Conservation (phyloP, 257 asterid genomes). For the Leonotis leonurus region DNA sequence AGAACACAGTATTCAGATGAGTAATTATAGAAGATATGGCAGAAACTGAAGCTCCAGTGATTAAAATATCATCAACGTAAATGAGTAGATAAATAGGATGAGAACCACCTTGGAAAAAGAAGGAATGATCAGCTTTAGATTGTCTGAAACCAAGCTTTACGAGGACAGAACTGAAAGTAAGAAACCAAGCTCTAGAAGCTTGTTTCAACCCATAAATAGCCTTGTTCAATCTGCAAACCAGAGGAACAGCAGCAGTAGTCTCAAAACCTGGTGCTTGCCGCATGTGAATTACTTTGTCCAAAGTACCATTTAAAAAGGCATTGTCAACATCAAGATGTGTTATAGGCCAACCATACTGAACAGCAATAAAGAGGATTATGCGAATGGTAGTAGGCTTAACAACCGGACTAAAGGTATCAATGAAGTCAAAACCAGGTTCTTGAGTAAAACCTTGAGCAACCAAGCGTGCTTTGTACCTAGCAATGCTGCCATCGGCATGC, state of each 20-base stretch:
- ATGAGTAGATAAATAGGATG: neutral
- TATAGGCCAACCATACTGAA: accelerated
- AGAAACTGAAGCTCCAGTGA: neutral
- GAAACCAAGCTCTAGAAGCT: neutral
- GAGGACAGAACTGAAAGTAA: neutral
- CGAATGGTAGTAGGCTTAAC: neutral
- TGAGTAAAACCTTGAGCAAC: neutral
- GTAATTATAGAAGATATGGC: neutral
- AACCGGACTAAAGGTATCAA: neutral
- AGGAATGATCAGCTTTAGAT: neutral
- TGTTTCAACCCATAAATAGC: neutral
- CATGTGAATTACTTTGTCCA: neutral
- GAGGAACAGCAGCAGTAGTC: neutral
- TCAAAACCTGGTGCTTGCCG: neutral
- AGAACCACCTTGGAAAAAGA: neutral
- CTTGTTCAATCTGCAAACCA: too few species aligned
- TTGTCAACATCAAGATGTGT: neutral
- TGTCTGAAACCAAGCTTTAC: neutral
- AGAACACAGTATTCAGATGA: neutral
- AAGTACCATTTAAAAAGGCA: neutral
- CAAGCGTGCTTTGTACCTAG: neutral
- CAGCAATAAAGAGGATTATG: neutral
- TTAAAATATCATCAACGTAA: neutral
- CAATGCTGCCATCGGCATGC: neutral
- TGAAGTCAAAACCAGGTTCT: neutral